A percentile compares a stretch with the other conserved stretches of the same genome.
phyloP scores from a whole-genome alignment of 1,139 yeast species.

The Saccharomycopsis crataegensis region DNA sequence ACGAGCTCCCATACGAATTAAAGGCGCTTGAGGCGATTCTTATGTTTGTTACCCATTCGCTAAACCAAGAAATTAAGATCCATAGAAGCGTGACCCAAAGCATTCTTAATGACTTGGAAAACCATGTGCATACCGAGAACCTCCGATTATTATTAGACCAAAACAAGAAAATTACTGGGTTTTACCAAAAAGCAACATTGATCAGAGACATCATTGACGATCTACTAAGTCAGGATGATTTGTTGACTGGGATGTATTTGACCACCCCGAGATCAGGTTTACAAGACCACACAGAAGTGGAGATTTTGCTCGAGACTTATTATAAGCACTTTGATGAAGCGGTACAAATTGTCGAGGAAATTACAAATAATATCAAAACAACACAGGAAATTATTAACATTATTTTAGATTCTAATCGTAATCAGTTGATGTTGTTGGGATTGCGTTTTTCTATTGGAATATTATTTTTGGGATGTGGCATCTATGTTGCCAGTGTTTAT shows the following conservation, averaged over 20 bases:
- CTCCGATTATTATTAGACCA: constrained; percentile 59
- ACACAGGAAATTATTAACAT: constrained; percentile 97
- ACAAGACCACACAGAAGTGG: constrained; percentile 64
- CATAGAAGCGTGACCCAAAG: constrained; percentile 40
- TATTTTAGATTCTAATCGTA: constrained; percentile 89
- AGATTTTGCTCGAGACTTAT: constrained; percentile 86
- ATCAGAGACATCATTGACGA: constrained; percentile 70
- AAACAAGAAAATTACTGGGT: constrained; percentile 58
- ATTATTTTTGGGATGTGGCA: constrained; percentile 68
- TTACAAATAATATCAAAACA: constrained; percentile 77
- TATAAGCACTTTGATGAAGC: constrained; percentile 94
- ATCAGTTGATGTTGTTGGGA: constrained; percentile 85
- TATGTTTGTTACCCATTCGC: constrained; percentile 46
- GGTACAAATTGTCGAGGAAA: constrained; percentile 85
- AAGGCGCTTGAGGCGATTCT: constrained; percentile 49
- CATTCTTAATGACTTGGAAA: constrained; percentile 58
- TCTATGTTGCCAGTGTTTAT: constrained; percentile 73
- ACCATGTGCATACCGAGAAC: constrained; percentile 60
- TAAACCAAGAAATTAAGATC: constrained; percentile 45
- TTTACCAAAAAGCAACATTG: constrained; percentile 58
- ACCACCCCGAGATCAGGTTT: constrained; percentile 32
- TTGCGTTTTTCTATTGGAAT: constrained; percentile 81
- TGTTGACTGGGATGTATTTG: constrained; percentile 76
- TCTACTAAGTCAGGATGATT: constrained; percentile 78
- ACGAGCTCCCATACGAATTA: constrained; percentile 39